These are phyloP conservation scores for Zasmidium citrigriseum DNA, from an alignment of 2,329 filamentous ascomycete genomes.

Conservation along the genomic window DNA sequence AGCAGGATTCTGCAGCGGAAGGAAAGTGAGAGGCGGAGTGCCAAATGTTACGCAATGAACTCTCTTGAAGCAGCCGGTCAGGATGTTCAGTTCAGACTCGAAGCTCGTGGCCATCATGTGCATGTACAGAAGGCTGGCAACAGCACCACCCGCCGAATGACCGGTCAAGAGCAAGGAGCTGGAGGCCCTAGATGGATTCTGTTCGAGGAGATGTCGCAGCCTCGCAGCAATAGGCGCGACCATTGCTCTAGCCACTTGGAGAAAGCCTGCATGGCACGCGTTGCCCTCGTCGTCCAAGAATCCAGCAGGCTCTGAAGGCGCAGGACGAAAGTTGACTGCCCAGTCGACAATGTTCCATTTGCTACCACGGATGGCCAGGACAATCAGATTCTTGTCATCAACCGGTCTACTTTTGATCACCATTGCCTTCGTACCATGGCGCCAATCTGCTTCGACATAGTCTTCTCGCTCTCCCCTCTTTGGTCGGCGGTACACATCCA, in stretches of 20 bases:
- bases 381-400: slow-evolving; percentile 75
- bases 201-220: slow-evolving; percentile 68
- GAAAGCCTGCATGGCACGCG: slow-evolving; percentile 77
- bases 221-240: slow-evolving; percentile 69
- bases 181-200: slow-evolving; percentile 65
- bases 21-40: slow-evolving; percentile 73
- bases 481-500: slow-evolving; percentile 70
- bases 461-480: slow-evolving; percentile 64
- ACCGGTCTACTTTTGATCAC: slow-evolving; percentile 78
- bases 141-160: slow-evolving; percentile 82
- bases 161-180: slow-evolving; percentile 81
- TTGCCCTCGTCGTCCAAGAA: slow-evolving; percentile 80
- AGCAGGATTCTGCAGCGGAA: slow-evolving; percentile 64
- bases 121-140: slow-evolving; percentile 75
- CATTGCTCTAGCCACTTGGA: slow-evolving; percentile 75
- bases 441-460: slow-evolving; percentile 71
- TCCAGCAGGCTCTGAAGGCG: slow-evolving; percentile 63
- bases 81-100: slow-evolving; percentile 66
- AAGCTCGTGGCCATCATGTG: slow-evolving; percentile 72
- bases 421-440: slow-evolving; percentile 79
- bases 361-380: slow-evolving; percentile 81
- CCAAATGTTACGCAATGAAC: slow-evolving; percentile 86
- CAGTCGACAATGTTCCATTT: slow-evolving; percentile 77
- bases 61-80: slow-evolving; percentile 71
- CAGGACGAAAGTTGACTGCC: slow-evolving; percentile 76